phyloP scores from a whole-genome alignment of 23 red algal species.

The Porphyridium purpureum region DNA sequence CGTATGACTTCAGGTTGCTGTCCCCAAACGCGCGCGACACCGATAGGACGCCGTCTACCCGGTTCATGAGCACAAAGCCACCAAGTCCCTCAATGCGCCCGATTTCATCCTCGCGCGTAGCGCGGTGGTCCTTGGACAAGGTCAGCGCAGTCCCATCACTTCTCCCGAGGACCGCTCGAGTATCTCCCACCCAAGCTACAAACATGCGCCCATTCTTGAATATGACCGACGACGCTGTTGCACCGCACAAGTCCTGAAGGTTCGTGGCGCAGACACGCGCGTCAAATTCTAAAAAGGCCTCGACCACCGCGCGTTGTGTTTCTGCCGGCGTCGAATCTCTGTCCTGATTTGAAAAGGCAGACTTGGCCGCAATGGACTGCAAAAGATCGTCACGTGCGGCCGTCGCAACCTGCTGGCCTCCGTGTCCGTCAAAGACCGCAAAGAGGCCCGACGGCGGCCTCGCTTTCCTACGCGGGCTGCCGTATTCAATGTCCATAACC shows the following conservation, averaged over 20 bases:
- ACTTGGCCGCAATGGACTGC: no score
- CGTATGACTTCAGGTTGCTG: constrained; percentile 37
- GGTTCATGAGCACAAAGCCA: constrained; percentile 37
- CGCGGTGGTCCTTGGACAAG: constrained; percentile 62
- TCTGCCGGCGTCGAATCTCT: no score
- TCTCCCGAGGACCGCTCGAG: constrained; percentile 10
- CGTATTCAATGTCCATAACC: neutral
- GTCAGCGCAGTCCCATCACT: constrained; percentile 12
- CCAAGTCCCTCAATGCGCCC: constrained; percentile 32
- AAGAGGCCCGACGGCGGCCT: neutral
- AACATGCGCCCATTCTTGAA: neutral
- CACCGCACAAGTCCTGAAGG: no score
- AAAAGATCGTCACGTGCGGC: no score
- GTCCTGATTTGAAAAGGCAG: no score
- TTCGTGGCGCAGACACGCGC: no score
- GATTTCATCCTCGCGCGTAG: constrained; percentile 26
- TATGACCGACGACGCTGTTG: neutral
- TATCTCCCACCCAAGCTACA: constrained; percentile 20
- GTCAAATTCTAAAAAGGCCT: no score
- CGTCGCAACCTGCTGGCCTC: neutral
- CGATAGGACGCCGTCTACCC: constrained; percentile 74
- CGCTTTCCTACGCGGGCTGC: neutral
- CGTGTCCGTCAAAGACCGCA: constrained; percentile 3
- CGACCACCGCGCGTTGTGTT: no score
- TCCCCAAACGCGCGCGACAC: constrained; percentile 82